phyloP scores from a whole-genome alignment of 2,329 filamentous ascomycete species.

The Decorospora gaudefroyi region DNA sequence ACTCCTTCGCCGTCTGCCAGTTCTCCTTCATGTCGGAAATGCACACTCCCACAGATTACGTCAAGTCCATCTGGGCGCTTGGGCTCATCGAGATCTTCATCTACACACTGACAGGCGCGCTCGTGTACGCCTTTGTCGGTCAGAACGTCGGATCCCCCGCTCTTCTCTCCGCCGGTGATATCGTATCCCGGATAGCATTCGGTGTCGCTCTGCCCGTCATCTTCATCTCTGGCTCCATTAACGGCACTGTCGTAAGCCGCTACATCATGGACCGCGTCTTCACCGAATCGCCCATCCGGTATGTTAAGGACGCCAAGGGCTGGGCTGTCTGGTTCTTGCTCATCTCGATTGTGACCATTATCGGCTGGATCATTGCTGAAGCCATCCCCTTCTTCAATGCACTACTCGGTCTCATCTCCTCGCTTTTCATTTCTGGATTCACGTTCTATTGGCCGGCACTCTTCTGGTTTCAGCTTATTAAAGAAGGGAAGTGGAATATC shows the following conservation, averaged over 20 bases:
- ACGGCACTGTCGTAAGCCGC: conserved; percentile 69
- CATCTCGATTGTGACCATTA: conserved; percentile 60
- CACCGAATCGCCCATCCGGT: conserved; percentile 59
- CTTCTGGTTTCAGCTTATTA: conserved; percentile 49
- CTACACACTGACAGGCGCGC: conserved; percentile 69
- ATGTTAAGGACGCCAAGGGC: conserved; percentile 42
- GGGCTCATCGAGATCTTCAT: conserved; percentile 61
- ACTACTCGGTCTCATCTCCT: conserved; percentile 65
- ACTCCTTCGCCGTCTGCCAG: conserved; percentile 66
- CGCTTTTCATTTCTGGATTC: conserved; percentile 71
- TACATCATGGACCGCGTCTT: conserved; percentile 66
- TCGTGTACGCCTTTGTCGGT: conserved; percentile 72
- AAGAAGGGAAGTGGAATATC: conserved; percentile 51
- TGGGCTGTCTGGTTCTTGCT: conserved; percentile 65
- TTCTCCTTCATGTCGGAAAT: conserved; percentile 72
- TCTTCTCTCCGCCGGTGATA: conserved; percentile 63
- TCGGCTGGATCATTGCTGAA: conserved; percentile 71
- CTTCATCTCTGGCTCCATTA: conserved; percentile 71
- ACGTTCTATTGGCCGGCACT: conserved; percentile 54
- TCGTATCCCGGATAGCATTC: conserved; percentile 71
- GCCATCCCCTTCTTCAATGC: conserved; percentile 73
- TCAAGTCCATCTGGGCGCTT: conserved; percentile 61
- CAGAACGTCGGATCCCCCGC: conserved; percentile 65
- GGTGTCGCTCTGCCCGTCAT: conserved; percentile 73
- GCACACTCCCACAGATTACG: conserved; percentile 64